These are phyloP conservation scores for Kazachstania africana DNA, from an alignment of 805 yeast species.

Conservation along the genomic window DNA sequence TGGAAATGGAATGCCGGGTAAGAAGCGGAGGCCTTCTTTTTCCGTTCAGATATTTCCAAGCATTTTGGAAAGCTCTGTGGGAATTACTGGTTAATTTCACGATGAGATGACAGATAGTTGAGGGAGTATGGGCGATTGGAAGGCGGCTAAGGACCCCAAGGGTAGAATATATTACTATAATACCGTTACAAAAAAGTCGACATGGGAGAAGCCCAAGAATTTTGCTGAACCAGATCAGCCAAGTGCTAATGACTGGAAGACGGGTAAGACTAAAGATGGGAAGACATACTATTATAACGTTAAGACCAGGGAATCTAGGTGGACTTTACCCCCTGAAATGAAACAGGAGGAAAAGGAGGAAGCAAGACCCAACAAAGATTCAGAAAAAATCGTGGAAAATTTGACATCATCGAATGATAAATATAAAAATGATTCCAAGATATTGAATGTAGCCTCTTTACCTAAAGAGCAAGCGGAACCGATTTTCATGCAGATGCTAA, in stretches of 20 bases:
- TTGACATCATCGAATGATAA: constrained; percentile 23
- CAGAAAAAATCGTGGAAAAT: constrained; percentile 9
- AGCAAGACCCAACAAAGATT: background rate
- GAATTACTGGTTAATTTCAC: too few relatives aligned
- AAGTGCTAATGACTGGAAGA: constrained; percentile 35
- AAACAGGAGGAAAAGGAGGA: too few relatives aligned
- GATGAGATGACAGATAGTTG: too few relatives aligned
- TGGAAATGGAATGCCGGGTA: too few relatives aligned
- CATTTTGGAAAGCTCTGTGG: too few relatives aligned
- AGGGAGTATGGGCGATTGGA: constrained; percentile 37
- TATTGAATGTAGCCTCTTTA: constrained; percentile 19
- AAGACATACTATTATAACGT: constrained; percentile 57
- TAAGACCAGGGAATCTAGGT: constrained; percentile 53
- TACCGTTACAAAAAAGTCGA: constrained; percentile 49
- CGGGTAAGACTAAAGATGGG: constrained; percentile 42
- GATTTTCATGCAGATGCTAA: constrained; percentile 42
- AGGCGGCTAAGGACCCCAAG: constrained; percentile 46
- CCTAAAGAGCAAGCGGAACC: constrained; percentile 30
- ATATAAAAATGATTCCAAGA: constrained; percentile 16
- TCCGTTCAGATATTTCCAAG: too few relatives aligned
- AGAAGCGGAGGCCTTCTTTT: too few relatives aligned
- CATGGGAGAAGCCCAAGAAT: constrained; percentile 72
- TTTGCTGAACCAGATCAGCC: constrained; percentile 8
- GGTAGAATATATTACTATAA: constrained; percentile 69
- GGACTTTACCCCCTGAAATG: constrained; percentile 39